Percentiles rank a stretch among this genome's conserved stretches.
These are phyloP conservation scores for Vinca minor DNA, from an alignment of 257 asterid genomes.

Conservation along the genomic window DNA sequence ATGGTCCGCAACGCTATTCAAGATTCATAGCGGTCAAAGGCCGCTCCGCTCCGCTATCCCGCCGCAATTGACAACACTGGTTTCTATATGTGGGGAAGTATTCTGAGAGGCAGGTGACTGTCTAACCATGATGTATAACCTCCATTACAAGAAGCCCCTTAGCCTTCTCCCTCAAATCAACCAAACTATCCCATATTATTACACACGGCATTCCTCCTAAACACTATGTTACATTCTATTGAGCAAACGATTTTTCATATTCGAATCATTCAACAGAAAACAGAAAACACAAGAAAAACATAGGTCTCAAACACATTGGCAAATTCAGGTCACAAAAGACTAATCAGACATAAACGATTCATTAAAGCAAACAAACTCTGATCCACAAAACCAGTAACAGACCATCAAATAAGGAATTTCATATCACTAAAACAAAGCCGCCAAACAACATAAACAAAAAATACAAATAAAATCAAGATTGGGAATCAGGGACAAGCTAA, in stretches of 20 bases:
- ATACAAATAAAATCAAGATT: conserved; percentile 1
- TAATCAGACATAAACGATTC: neutral
- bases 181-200: too few relatives aligned
- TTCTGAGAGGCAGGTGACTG: too few relatives aligned
- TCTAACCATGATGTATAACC: too few relatives aligned
- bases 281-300: neutral
- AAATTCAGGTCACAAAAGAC: neutral
- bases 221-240: too few relatives aligned
- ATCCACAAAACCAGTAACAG: neutral
- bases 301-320: neutral
- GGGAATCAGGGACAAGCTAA: neutral
- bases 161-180: too few relatives aligned
- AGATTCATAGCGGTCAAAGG: too few relatives aligned
- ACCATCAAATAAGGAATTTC: neutral
- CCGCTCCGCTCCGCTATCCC: too few relatives aligned
- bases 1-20: too few relatives aligned
- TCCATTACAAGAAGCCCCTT: too few relatives aligned
- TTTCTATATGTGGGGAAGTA: too few relatives aligned
- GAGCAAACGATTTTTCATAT: neutral
- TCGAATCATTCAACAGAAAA: neutral
- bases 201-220: too few relatives aligned
- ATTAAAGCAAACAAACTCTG: neutral
- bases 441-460: neutral
- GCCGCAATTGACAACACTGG: too few relatives aligned
- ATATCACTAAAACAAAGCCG: neutral